Evolutionary conservation across 768 basidiomycete species (phyloP), one percentile per base, ranked within the genome.

Genomic region (Cubamyces lactineus): DNA sequence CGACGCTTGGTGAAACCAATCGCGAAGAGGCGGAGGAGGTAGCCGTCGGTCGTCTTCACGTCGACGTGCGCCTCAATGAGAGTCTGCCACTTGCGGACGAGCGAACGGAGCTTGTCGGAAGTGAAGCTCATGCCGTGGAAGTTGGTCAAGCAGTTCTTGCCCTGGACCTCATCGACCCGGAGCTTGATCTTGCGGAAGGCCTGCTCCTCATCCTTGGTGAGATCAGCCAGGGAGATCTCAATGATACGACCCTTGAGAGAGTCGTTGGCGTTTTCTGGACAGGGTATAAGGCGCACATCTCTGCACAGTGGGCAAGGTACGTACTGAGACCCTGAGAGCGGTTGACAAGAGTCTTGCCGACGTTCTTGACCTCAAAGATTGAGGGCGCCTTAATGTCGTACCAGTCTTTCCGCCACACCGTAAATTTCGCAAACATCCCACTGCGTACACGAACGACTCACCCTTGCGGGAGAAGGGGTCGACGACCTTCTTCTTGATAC

Each of bases 121-220:
- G 97, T 98, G 82, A 99, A 98, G 82, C 96, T 94, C 96, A 99
- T 98, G 76, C 97, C 97, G 79, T 96, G 92, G 92, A 99, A 99
- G 80, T 96, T 96, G 77, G 97, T 98, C 58, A 98, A 85, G 84
- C 95, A 97, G 84, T 94, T 97, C 84, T 96, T 96, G 81, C 97
- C 97, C 81, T 97, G 91, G 62, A 94, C 83, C 73, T 95, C 93
- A 75, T 98, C 96, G 73, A 98, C 85, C 73, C 95, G 92, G 77
- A 99, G 88, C 82, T 96, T 95, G 77, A 99, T 96, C 86, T 99
- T 98, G 75, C 97, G 89, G 93, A 96, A 99, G 59, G 94, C 88
- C 75, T 98, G 95, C 75, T 99, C 97, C 83, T 98, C 97, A 74
- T 99, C 97, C 83, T 97, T 97, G 87, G 94, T 96, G 64, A 99